These are phyloP conservation scores for Xylaria acuta DNA, from an alignment of 495 filamentous ascomycete genomes.

Conservation along the genomic window DNA sequence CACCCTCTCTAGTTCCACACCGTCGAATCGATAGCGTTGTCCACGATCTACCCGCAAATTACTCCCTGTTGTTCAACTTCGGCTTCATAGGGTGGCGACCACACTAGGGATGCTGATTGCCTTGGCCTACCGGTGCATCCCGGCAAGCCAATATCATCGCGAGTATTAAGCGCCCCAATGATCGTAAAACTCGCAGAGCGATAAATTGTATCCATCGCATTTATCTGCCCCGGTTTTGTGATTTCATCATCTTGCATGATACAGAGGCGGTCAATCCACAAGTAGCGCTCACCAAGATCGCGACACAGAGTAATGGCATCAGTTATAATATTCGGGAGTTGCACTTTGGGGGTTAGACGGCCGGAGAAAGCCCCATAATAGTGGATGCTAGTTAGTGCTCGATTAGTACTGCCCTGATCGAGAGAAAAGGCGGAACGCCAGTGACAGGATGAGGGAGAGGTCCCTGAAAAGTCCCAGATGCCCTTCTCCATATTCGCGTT, in stretches of 20 bases:
- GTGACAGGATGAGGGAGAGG: too few species aligned
- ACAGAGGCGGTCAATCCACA: slow-evolving; percentile 49
- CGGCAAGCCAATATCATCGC: not conserved
- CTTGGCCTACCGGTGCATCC: not conserved
- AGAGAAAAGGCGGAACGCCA: too few species aligned
- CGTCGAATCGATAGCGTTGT: slow-evolving; percentile 14
- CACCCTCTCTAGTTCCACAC: slow-evolving; percentile 46
- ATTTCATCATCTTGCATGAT: slow-evolving; percentile 45
- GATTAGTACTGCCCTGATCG: too few species aligned
- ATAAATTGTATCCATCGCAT: slow-evolving; percentile 37
- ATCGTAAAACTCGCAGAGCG: slow-evolving; percentile 34
- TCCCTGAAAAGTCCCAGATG: too few species aligned
- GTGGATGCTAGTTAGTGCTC: too few species aligned
- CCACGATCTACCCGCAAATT: not conserved
- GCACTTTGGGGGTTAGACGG: slow-evolving; percentile 15
- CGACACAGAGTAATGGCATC: slow-evolving; percentile 35
- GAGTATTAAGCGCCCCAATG: slow-evolving; percentile 8
- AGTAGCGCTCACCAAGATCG: slow-evolving; percentile 38
- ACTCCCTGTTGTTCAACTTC: not conserved
- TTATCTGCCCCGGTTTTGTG: slow-evolving; percentile 35
- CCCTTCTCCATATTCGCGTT: not conserved
- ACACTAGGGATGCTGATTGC: not conserved
- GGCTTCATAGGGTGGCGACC: not conserved
- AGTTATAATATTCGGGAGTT: slow-evolving; percentile 35
- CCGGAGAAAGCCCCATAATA: too few species aligned